These are phyloP conservation scores for Citrullus amarus DNA, from an alignment of 306 rosid genomes.

Conservation along the genomic window DNA sequence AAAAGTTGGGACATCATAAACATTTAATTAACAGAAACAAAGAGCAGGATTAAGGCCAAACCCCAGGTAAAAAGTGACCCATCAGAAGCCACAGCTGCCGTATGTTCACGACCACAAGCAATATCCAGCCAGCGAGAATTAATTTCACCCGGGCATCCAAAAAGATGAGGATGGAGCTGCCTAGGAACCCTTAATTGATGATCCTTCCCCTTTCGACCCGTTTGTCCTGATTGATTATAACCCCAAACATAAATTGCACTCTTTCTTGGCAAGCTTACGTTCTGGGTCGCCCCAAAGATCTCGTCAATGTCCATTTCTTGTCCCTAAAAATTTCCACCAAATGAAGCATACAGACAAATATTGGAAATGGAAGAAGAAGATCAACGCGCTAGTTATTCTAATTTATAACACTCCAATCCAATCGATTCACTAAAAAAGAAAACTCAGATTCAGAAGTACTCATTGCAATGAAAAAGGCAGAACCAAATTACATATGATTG, in stretches of 20 bases:
- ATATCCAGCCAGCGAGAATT: constrained; percentile 79
- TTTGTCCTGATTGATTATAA: constrained; percentile 86
- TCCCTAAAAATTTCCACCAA: constrained; percentile 13
- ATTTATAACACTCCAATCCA: not conserved
- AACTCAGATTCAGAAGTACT: not conserved
- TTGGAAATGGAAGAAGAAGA: not conserved
- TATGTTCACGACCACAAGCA: constrained; percentile 91
- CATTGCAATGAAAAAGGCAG: not conserved
- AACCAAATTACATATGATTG: not conserved
- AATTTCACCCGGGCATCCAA: constrained; percentile 61
- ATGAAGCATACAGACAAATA: not conserved
- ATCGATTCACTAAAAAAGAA: not conserved
- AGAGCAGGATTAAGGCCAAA: constrained; percentile 7
- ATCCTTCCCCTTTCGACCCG: constrained; percentile 63
- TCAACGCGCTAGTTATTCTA: not conserved
- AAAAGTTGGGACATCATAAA: not conserved
- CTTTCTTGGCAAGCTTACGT: constrained; percentile 39
- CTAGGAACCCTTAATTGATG: constrained; percentile 72
- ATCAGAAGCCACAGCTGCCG: constrained; percentile 81
- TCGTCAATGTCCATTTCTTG: constrained; percentile 47
- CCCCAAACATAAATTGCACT: constrained; percentile 97
- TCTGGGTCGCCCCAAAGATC: constrained; percentile 33
- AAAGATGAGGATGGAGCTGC: constrained; percentile 67
- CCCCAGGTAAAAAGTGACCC: constrained; percentile 93
- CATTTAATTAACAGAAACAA: not conserved